Evolutionary conservation across 129 eudicot genomes (phyloP).

Genomic region (Logfia minima): DNA sequence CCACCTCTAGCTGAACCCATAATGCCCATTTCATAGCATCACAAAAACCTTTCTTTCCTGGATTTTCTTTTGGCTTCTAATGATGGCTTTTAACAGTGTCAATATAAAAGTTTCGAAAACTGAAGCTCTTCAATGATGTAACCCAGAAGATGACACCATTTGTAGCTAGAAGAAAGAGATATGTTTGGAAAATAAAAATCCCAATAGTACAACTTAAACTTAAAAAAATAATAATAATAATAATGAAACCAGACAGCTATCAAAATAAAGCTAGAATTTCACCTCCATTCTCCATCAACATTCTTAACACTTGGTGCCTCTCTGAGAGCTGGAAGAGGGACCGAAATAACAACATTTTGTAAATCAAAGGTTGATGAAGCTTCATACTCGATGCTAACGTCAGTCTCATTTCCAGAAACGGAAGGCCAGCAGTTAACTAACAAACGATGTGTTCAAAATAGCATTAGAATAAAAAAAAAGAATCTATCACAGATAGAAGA

Average conservation of each 20-base stretch:
- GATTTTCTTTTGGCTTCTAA: too few species aligned
- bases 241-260: slow-evolving; percentile 27
- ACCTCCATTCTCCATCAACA: slow-evolving; percentile 98
- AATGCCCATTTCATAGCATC: background rate
- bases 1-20: background rate
- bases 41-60: background rate
- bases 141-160: too few species aligned
- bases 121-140: background rate
- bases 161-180: too few species aligned
- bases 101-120: too few species aligned
- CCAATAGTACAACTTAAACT: background rate
- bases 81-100: too few species aligned
- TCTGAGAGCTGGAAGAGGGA: slow-evolving; percentile 85
- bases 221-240: background rate
- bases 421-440: slow-evolving; percentile 98
- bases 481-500: background rate
- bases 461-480: slow-evolving; percentile 16
- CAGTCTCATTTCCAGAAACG: slow-evolving; percentile 88
- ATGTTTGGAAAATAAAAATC: too few species aligned
- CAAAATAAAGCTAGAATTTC: slow-evolving; percentile 31
- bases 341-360: slow-evolving; percentile 81
- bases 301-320: slow-evolving; percentile 82
- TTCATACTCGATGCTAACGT: slow-evolving; percentile 81
- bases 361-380: slow-evolving; percentile 78
- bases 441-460: background rate